Conservation (phyloP, 2,329 filamentous ascomycete genomes). For the Triangularia verruculosa region DNA sequence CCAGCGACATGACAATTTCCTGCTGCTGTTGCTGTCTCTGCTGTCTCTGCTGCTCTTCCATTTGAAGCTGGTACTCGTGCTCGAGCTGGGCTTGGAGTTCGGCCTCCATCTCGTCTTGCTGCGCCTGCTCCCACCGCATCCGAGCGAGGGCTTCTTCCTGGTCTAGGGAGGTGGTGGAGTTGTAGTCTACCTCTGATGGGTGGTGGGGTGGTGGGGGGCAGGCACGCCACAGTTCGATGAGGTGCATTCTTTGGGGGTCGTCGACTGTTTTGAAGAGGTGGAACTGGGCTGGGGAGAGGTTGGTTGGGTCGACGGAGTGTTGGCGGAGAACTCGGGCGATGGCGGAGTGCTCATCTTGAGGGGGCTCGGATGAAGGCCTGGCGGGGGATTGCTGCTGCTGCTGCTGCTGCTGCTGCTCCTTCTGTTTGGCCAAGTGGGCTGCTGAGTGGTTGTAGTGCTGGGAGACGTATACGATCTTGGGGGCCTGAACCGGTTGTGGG, state of each 20-base stretch:
- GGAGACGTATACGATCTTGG: conserved; percentile 66
- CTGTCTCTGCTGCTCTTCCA: conserved; percentile 51
- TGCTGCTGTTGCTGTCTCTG: conserved; percentile 27
- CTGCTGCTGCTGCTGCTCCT: conserved; percentile 32
- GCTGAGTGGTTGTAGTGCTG: conserved; percentile 79
- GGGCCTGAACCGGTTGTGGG: conserved; percentile 33
- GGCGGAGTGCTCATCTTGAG: conserved; percentile 46
- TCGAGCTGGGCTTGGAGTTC: conserved; percentile 30
- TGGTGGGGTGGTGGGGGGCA: conserved; percentile 63
- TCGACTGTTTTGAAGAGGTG: conserved; percentile 76
- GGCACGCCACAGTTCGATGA: conserved; percentile 83
- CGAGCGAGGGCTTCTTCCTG: conserved; percentile 59
- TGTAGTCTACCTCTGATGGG: conserved; percentile 52
- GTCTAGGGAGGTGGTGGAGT: conserved; percentile 52
- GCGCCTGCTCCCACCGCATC: conserved; percentile 58
- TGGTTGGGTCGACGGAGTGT: conserved; percentile 66
- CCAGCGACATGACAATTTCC: conserved; percentile 47
- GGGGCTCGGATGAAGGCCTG: conserved; percentile 50
- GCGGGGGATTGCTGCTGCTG: conserved; percentile 32
- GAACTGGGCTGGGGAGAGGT: conserved; percentile 71
- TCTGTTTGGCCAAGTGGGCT: conserved; percentile 56
- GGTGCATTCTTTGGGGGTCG: conserved; percentile 65
- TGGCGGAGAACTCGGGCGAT: conserved; percentile 58
- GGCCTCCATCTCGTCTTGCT: conserved; percentile 29
- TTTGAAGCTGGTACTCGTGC: conserved; percentile 30